These are phyloP conservation scores for Penicillium lagena DNA, from an alignment of 495 filamentous ascomycete genomes.

Conservation along the genomic window DNA sequence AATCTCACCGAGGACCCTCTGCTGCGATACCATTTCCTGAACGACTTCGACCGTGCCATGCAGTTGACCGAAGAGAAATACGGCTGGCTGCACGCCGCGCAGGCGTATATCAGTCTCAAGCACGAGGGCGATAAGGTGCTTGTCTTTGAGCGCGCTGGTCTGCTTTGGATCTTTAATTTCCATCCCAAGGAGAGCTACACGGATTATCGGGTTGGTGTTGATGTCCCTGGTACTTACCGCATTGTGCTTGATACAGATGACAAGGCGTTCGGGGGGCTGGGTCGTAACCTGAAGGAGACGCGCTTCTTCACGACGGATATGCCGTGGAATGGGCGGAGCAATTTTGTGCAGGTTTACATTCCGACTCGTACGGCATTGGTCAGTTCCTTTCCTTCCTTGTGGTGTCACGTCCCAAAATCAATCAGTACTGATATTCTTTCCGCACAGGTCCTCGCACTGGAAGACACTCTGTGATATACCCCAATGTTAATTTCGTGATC, in stretches of 20 bases:
- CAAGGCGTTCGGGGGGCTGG: slow-evolving; percentile 71
- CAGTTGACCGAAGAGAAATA: slow-evolving; percentile 80
- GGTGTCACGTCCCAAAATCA: background rate
- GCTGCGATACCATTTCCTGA: slow-evolving; percentile 85
- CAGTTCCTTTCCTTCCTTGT: slow-evolving; percentile 31
- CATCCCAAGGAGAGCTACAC: slow-evolving; percentile 80
- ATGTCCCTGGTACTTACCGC: slow-evolving; percentile 76
- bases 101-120: slow-evolving; percentile 91
- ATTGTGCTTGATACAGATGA: slow-evolving; percentile 82
- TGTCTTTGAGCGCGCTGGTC: slow-evolving; percentile 86
- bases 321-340: slow-evolving; percentile 79
- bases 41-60: slow-evolving; percentile 92
- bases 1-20: slow-evolving; percentile 84
- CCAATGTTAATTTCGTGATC: slow-evolving; percentile 2
- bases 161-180: slow-evolving; percentile 97
- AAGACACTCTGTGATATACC: slow-evolving; percentile 37
- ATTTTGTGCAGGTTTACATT: slow-evolving; percentile 90
- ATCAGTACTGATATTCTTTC: slow-evolving; percentile 4
- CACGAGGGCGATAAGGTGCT: slow-evolving; percentile 92
- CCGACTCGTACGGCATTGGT: slow-evolving; percentile 82
- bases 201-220: slow-evolving; percentile 88
- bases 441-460: slow-evolving; percentile 46
- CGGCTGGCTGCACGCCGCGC: slow-evolving; percentile 81
- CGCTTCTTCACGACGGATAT: slow-evolving; percentile 87
- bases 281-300: slow-evolving; percentile 66